Base-by-base conservation (phyloP, 2,329 filamentous ascomycete genomes). In the Penicillium sp. region DNA sequence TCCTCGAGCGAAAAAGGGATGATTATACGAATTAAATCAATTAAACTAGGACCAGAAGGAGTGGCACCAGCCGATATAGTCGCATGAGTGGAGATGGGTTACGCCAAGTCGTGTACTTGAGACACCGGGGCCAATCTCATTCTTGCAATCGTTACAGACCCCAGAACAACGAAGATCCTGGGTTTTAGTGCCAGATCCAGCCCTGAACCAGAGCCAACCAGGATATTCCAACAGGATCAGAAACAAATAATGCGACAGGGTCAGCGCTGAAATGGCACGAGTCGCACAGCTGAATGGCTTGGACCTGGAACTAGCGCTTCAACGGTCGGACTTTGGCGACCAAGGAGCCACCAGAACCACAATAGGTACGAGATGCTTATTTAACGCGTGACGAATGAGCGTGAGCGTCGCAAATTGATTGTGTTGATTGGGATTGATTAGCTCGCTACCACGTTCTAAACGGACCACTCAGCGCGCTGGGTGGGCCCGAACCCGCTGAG, bases 301-400 rank as follows among this genome's bases (percentile, higher is more conserved):
- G 31, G 31, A 16, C 31, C 31, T 33, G 31, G 31, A 4, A 16
- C 31, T 60, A 60, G 60, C 53, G 53, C 49, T 49, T 29, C 47
- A 53, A 57, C 58, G 55, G 53, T 48, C 47, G 55, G 26, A 47
- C 29, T 50, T 60, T 16, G 37, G 48, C 16, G 14, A 39, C 35
- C 16, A 19, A n/a, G n/a, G 35, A n/a, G 14, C 35, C 16, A 37
- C 35, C 16, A n/a, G 35, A 19, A 19, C 35, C 35, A 37, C 29
- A 31, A 4, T 33, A 29, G 51, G 54, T 50, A 57, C 48, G 45
- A 53, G 64, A 66, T 66, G 66, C 68, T 67, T 68, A 65, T 69
- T 67, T 67, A 39, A 29, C 44, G 25, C 27, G 25, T 29, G 52
- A 53, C 64, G 64, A 70, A 69, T 67, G 55, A 68, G 55, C 44